phyloP scores from a whole-genome alignment of 2,329 filamentous ascomycete species.

The Fusarium sp. region DNA sequence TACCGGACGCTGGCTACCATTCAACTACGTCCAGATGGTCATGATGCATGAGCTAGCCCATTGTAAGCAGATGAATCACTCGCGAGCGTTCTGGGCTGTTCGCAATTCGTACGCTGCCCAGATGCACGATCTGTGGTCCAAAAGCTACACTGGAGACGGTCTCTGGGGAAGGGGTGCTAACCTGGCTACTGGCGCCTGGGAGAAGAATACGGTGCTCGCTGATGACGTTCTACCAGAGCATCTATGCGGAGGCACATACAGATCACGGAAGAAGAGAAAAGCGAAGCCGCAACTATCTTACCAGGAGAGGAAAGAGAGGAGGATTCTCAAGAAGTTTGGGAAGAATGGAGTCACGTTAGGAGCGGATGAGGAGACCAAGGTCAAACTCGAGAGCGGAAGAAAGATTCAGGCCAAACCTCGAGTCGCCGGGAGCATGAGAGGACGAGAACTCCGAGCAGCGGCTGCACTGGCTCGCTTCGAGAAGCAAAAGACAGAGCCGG shows the following conservation, averaged over 20 bases:
- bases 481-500: slow-evolving; percentile 58
- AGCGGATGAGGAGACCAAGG: slow-evolving; percentile 70
- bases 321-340: slow-evolving; percentile 80
- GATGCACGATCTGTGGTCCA: slow-evolving; percentile 73
- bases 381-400: slow-evolving; percentile 72
- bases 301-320: slow-evolving; percentile 74
- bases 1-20: slow-evolving; percentile 76
- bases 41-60: slow-evolving; percentile 95
- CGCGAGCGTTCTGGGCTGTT: slow-evolving; percentile 79
- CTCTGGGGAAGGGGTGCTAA: slow-evolving; percentile 78
- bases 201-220: slow-evolving; percentile 59
- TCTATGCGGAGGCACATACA: slow-evolving; percentile 82
- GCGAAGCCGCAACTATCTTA: slow-evolving; percentile 65
- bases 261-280: slow-evolving; percentile 65
- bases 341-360: slow-evolving; percentile 72
- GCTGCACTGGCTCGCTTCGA: slow-evolving; percentile 79
- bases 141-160: slow-evolving; percentile 79
- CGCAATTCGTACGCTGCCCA: slow-evolving; percentile 75
- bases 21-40: slow-evolving; percentile 87
- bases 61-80: slow-evolving; percentile 92
- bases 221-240: slow-evolving; percentile 71
- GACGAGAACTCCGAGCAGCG: slow-evolving; percentile 76
- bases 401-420: slow-evolving; percentile 70
- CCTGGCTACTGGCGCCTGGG: slow-evolving; percentile 67
- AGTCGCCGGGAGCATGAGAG: slow-evolving; percentile 76